Conservation (phyloP, 805 yeast genomes). For the Metschnikowia vanudenii region DNA sequence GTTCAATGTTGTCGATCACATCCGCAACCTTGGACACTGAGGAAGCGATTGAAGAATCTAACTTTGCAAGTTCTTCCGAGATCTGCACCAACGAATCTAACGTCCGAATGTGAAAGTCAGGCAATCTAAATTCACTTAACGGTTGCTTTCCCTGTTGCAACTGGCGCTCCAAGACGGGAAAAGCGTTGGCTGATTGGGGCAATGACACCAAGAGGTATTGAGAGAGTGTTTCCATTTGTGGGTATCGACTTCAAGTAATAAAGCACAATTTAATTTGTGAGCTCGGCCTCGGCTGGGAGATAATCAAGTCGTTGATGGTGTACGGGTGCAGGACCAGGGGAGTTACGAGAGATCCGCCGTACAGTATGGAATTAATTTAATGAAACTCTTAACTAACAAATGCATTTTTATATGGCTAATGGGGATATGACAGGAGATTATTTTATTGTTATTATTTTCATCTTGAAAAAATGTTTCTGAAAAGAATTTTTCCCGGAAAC, state of each 20-base stretch:
- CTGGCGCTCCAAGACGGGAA: constrained; percentile 54
- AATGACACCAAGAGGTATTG: constrained; percentile 56
- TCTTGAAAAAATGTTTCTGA: too few species aligned
- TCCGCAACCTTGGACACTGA: constrained; percentile 78
- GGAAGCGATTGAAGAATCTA: constrained; percentile 72
- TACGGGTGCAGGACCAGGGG: constrained; percentile 10
- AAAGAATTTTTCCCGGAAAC: too few species aligned
- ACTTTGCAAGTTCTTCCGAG: constrained; percentile 81
- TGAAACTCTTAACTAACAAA: too few species aligned
- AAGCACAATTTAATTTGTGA: neutral
- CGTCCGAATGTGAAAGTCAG: constrained; percentile 91
- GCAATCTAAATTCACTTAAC: constrained; percentile 59
- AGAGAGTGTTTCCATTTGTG: constrained; percentile 34
- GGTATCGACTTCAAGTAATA: neutral
- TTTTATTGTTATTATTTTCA: too few species aligned
- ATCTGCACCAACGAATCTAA: constrained; percentile 87
- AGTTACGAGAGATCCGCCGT: constrained; percentile 3
- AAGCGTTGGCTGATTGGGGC: constrained; percentile 50
- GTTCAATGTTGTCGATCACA: constrained; percentile 47
- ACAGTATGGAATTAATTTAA: too few species aligned
- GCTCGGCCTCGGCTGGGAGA: neutral
- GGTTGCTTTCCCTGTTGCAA: constrained; percentile 59
- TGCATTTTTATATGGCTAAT: too few species aligned
- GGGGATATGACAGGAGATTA: too few species aligned
- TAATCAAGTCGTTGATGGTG: constrained; percentile 6